phyloP scores from a whole-genome alignment of 2,329 filamentous ascomycete genomes.

The Trichoderma harzianum region DNA sequence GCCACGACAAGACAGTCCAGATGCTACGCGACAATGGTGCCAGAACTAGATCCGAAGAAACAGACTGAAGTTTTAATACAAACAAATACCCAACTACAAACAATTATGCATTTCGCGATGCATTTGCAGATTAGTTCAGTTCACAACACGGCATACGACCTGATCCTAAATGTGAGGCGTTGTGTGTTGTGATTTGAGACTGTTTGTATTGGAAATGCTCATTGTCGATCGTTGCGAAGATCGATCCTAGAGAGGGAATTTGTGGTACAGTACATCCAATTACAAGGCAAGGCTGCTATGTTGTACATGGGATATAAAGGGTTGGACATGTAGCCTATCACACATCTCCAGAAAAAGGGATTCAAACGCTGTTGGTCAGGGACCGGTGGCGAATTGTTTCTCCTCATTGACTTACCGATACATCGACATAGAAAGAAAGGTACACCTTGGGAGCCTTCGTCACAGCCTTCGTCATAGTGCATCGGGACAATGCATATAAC shows the following conservation, averaged over 20 bases:
- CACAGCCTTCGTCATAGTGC: not conserved
- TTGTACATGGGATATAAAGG: not conserved
- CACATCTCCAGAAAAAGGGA: not conserved
- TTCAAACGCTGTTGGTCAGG: not conserved
- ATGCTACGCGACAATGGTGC: too few relatives aligned
- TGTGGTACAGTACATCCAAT: not conserved
- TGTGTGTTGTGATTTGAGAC: not conserved
- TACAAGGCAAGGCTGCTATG: not conserved
- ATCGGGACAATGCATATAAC: not conserved
- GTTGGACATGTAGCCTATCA: not conserved
- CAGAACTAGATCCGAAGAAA: not conserved
- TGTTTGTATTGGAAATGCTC: not conserved
- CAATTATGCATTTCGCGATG: not conserved
- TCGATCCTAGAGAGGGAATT: not conserved
- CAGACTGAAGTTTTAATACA: not conserved
- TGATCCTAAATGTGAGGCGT: not conserved
- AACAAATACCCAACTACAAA: not conserved
- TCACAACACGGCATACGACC: too few relatives aligned
- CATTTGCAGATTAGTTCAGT: too few relatives aligned
- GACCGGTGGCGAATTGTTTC: not conserved
- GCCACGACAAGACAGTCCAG: too few relatives aligned
- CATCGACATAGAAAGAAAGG: not conserved
- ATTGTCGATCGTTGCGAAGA: not conserved
- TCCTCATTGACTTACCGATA: too few relatives aligned
- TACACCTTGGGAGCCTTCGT: not conserved